phyloP scores from a whole-genome alignment of 257 asterid genomes.

The Apocynum venetum region DNA sequence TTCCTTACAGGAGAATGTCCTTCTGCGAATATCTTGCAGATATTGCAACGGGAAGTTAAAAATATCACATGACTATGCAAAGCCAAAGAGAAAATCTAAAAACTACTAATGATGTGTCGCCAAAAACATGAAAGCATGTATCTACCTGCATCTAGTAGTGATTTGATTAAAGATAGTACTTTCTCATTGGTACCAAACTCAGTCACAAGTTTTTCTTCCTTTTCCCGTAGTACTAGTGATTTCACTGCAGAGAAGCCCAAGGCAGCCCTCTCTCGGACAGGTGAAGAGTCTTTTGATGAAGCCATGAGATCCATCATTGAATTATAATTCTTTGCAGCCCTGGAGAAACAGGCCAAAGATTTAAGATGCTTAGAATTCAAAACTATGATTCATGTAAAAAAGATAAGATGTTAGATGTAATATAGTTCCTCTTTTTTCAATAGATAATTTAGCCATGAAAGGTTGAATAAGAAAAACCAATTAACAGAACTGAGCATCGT shows the following conservation, averaged over 20 bases:
- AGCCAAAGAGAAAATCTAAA: slow-evolving; percentile 12
- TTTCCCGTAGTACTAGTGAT: slow-evolving; percentile 85
- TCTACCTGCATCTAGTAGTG: slow-evolving; percentile 83
- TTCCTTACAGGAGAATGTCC: slow-evolving; percentile 55
- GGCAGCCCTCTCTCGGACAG: slow-evolving; percentile 93
- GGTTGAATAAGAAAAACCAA: neutral
- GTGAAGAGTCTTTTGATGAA: slow-evolving; percentile 82
- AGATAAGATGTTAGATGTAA: neutral
- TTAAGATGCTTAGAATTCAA: neutral
- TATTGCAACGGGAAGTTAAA: slow-evolving; percentile 53
- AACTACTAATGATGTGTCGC: slow-evolving; percentile 14
- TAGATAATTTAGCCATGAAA: neutral
- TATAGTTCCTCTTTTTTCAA: neutral
- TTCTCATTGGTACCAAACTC: slow-evolving; percentile 85
- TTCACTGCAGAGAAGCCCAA: slow-evolving; percentile 86
- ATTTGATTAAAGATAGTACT: slow-evolving; percentile 60
- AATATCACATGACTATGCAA: slow-evolving; percentile 45
- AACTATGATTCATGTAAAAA: neutral
- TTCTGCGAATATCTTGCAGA: slow-evolving; percentile 96
- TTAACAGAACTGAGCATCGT: neutral
- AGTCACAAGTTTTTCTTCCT: slow-evolving; percentile 65
- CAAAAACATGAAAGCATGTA: slow-evolving; percentile 39
- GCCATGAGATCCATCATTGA: slow-evolving; percentile 80
- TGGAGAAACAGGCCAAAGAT: slow-evolving; percentile 22
- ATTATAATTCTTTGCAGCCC: slow-evolving; percentile 58